Conservation (phyloP, 805 yeast species). For the Wickerhamiella brachini region DNA sequence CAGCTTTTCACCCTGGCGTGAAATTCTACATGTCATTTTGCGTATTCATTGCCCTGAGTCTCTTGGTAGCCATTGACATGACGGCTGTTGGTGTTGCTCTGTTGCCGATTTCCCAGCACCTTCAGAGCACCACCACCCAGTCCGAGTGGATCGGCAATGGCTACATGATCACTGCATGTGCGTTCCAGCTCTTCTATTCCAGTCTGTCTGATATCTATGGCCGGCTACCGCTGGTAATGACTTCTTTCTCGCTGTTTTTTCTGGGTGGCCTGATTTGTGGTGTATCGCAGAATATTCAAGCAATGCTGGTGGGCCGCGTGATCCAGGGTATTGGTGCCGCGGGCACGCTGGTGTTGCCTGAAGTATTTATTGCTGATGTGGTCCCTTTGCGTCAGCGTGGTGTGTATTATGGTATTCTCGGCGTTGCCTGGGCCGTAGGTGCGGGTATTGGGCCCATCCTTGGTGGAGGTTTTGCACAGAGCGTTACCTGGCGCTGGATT, state of each 20-base stretch:
- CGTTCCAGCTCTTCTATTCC: slow-evolving; percentile 14
- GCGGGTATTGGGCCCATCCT: slow-evolving; percentile 40
- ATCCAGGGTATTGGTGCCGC: slow-evolving; percentile 63
- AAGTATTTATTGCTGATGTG: slow-evolving; percentile 43
- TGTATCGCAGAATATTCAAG: slow-evolving; percentile 38
- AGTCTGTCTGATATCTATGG: slow-evolving; percentile 21
- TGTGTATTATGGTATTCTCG: slow-evolving; percentile 18
- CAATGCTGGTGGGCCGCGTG: slow-evolving; percentile 57
- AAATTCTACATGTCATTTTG: slow-evolving; percentile 5
- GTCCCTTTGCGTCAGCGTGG: slow-evolving; percentile 31
- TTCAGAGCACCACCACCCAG: slow-evolving; percentile 17
- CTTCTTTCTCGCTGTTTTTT: slow-evolving; percentile 41
- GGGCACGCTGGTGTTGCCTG: slow-evolving; percentile 44
- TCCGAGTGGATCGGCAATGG: slow-evolving; percentile 23
- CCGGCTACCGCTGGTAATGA: slow-evolving; percentile 35
- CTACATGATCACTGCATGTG: slow-evolving; percentile 17
- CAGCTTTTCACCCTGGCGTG: slow-evolving; percentile 4
- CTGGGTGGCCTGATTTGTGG: slow-evolving; percentile 49
- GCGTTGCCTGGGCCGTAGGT: slow-evolving; percentile 22
- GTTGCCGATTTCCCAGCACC: slow-evolving; percentile 10
- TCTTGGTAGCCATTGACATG: slow-evolving; percentile 12
- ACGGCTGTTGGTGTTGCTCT: slow-evolving; percentile 15
- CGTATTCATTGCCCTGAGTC: slow-evolving; percentile 8
- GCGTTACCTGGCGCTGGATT: slow-evolving; percentile 64
- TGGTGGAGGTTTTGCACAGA: slow-evolving; percentile 51